Evolutionary conservation across 495 filamentous ascomycete species (phyloP).

Genomic region (Neurospora sp.): DNA sequence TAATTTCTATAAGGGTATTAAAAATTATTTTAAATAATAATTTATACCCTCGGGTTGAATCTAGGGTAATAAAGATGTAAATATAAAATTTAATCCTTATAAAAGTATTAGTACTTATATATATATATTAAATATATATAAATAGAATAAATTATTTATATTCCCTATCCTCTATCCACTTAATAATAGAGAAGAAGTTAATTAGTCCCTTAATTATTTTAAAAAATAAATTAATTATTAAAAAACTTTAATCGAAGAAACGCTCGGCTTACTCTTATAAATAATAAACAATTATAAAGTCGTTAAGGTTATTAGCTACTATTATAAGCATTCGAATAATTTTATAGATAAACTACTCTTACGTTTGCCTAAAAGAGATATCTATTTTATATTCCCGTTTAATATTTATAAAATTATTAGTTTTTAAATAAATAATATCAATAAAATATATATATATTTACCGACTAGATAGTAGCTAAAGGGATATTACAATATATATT

Average conservation of each 20-base stretch:
- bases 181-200: background rate
- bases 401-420: background rate
- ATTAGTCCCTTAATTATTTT: background rate
- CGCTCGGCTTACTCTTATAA: background rate
- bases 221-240: background rate
- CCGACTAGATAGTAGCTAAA: background rate
- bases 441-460: background rate
- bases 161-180: no score
- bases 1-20: no score
- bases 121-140: no score
- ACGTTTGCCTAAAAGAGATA: background rate
- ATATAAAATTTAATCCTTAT: no score
- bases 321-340: background rate
- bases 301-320: background rate
- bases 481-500: background rate
- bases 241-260: background rate
- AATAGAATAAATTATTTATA: no score
- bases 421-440: background rate
- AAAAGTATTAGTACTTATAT: no score
- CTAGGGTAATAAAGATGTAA: no score
- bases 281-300: background rate
- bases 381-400: background rate
- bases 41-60: no score
- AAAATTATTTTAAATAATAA: no score
- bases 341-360: background rate